A percentile compares a stretch with the other conserved stretches of the same genome.
Evolutionary conservation across 495 filamentous ascomycete genomes (phyloP).

Genomic region (Xylaria scruposa): DNA sequence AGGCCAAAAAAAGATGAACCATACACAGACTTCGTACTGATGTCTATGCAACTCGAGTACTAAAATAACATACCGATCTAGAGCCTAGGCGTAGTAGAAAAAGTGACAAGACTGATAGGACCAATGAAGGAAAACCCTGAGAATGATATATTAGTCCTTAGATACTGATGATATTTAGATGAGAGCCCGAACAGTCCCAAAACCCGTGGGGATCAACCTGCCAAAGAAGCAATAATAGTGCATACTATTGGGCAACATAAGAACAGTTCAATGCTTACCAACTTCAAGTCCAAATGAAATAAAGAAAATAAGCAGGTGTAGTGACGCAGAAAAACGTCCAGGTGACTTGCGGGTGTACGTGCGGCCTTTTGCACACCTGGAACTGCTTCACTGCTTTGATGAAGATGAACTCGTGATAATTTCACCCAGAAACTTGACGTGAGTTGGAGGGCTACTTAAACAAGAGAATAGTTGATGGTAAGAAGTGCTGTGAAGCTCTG

Average conservation of each 20-base stretch:
- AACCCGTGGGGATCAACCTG: not conserved
- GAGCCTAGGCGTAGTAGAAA: not conserved
- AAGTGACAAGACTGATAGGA: not conserved
- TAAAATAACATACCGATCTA: not conserved
- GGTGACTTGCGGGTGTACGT: not conserved
- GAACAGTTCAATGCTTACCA: conserved; percentile 11
- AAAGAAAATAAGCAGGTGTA: not conserved
- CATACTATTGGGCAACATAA: not conserved
- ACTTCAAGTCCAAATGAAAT: not conserved
- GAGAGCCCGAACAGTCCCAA: not conserved
- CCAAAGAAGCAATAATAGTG: not conserved
- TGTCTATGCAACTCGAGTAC: not conserved
- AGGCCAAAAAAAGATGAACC: not conserved
- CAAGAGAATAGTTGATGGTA: not conserved
- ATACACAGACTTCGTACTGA: not conserved
- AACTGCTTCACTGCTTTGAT: not conserved
- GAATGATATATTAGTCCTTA: not conserved
- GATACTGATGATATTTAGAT: not conserved
- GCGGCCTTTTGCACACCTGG: not conserved
- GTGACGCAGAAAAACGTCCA: not conserved
- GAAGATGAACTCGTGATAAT: not conserved
- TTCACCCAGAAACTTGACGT: not conserved
- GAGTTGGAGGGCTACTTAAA: not conserved
- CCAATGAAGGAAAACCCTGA: not conserved
- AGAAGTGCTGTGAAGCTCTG: not conserved